A percentile compares a stretch with the other conserved stretches of the same genome.
Conservation (phyloP, 345 rosid species). For the Chamaenerion angustifolium region DNA sequence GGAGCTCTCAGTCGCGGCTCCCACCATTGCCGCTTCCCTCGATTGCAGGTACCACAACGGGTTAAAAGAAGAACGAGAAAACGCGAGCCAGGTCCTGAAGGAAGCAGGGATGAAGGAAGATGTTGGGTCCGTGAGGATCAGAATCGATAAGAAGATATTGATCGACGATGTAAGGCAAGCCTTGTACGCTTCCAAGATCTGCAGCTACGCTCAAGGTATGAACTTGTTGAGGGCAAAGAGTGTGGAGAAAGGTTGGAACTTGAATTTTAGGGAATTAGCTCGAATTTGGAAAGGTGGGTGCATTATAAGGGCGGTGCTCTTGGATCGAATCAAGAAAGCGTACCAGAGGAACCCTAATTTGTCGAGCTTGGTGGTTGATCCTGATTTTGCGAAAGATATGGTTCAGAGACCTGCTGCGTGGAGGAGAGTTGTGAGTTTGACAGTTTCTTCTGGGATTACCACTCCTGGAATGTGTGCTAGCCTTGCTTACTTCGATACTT, state of each 20-base stretch:
- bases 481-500: conserved; percentile 87
- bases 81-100: conserved; percentile 38
- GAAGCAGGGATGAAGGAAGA: conserved; percentile 84
- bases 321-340: conserved; percentile 96
- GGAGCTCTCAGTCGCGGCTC: conserved; percentile 90
- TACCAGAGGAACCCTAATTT: conserved; percentile 80
- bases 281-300: conserved; percentile 99
- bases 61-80: too few relatives aligned
- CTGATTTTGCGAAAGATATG: conserved; percentile 91
- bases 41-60: too few relatives aligned
- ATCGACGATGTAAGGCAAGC: conserved; percentile 96
- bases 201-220: conserved; percentile 96
- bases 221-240: conserved; percentile 90
- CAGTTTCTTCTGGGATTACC: conserved; percentile 81
- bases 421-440: conserved; percentile 91
- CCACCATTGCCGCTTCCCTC: too few relatives aligned
- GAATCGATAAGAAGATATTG: conserved; percentile 67
- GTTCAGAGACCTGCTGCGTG: conserved; percentile 96
- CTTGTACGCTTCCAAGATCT: conserved; percentile 76
- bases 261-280: conserved; percentile 80
- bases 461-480: conserved; percentile 97
- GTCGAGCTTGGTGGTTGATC: conserved; percentile 84
- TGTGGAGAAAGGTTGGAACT: conserved; percentile 73
- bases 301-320: conserved; percentile 82
- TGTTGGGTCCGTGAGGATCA: conserved; percentile 15